phyloP scores from a whole-genome alignment of 169 alveolate genomes.

The Plasmodium coatneyi region DNA sequence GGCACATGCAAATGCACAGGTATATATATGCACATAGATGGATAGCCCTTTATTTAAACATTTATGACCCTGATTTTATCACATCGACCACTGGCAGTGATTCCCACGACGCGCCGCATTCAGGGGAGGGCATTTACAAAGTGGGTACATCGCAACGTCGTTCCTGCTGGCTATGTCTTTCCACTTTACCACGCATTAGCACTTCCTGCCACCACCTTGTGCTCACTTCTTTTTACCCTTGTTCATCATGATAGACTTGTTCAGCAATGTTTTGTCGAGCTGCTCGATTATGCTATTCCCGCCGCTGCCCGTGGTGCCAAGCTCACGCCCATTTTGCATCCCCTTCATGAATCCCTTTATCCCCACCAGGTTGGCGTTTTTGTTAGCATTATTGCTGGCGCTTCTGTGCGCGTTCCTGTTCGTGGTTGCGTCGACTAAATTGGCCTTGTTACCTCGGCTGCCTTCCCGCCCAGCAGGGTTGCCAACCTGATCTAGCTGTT shows the following conservation, averaged over 20 bases:
- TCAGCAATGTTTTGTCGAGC: slow-evolving; percentile 57
- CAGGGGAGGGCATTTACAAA: background rate
- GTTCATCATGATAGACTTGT: slow-evolving; percentile 66
- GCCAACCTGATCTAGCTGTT: background rate
- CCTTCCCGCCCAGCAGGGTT: background rate
- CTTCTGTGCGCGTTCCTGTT: background rate
- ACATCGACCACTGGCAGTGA: background rate
- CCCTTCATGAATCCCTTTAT: slow-evolving; percentile 71
- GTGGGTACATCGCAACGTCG: background rate
- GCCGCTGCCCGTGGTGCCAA: background rate
- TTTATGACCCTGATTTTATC: background rate
- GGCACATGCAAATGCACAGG: background rate
- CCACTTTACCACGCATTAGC: background rate
- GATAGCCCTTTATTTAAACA: background rate
- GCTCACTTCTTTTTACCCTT: slow-evolving; percentile 32
- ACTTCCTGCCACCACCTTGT: background rate
- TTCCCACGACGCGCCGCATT: background rate
- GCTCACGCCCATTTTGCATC: slow-evolving; percentile 27
- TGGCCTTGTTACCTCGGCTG: background rate
- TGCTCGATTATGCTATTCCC: slow-evolving; percentile 62
- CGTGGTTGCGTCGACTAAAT: background rate
- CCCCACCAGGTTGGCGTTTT: slow-evolving; percentile 53
- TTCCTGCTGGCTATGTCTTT: background rate
- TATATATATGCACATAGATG: background rate
- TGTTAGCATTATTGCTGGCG: background rate